Conservation (phyloP, 208 protist genomes). For the Trichomonas tenax region DNA sequence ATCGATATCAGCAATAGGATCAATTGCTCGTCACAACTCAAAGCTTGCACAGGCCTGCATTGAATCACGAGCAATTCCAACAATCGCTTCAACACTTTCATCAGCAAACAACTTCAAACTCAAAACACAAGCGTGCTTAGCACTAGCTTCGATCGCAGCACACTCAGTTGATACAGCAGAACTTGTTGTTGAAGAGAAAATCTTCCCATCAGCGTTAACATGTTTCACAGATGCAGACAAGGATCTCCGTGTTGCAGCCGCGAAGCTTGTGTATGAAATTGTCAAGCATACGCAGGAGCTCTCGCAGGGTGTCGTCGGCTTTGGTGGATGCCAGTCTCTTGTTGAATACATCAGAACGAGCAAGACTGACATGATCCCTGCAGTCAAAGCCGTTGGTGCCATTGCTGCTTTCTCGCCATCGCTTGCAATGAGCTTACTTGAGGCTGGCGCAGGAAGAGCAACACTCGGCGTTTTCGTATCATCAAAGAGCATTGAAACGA, state of each 20-base stretch:
- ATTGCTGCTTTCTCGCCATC: slow-evolving; percentile 88
- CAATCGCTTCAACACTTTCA: slow-evolving; percentile 80
- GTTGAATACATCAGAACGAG: not conserved
- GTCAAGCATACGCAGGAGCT: slow-evolving; percentile 92
- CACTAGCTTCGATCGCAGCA: slow-evolving; percentile 85
- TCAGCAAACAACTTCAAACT: slow-evolving; percentile 83
- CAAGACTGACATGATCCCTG: slow-evolving; percentile 60
- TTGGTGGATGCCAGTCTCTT: not conserved
- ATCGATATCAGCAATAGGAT: not conserved
- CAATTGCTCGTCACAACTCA: slow-evolving; percentile 78
- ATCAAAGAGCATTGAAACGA: slow-evolving; percentile 77
- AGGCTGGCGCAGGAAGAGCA: slow-evolving; percentile 70
- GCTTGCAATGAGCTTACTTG: slow-evolving; percentile 78
- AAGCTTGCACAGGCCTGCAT: slow-evolving; percentile 84
- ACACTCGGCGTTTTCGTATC: slow-evolving; percentile 66
- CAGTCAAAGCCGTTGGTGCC: slow-evolving; percentile 91
- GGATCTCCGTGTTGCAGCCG: slow-evolving; percentile 81
- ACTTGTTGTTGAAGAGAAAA: slow-evolving; percentile 84
- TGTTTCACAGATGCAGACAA: slow-evolving; percentile 77
- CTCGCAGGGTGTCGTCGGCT: slow-evolving; percentile 64
- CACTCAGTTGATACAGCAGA: slow-evolving; percentile 66
- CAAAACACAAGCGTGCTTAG: slow-evolving; percentile 88
- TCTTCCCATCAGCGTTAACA: slow-evolving; percentile 82
- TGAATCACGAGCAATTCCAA: slow-evolving; percentile 77
- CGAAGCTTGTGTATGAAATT: slow-evolving; percentile 83